A percentile compares a stretch with the other conserved stretches of the same genome.
These are phyloP conservation scores for Epichloe gansuensis DNA, from an alignment of 2,329 filamentous ascomycete species.

Conservation along the genomic window DNA sequence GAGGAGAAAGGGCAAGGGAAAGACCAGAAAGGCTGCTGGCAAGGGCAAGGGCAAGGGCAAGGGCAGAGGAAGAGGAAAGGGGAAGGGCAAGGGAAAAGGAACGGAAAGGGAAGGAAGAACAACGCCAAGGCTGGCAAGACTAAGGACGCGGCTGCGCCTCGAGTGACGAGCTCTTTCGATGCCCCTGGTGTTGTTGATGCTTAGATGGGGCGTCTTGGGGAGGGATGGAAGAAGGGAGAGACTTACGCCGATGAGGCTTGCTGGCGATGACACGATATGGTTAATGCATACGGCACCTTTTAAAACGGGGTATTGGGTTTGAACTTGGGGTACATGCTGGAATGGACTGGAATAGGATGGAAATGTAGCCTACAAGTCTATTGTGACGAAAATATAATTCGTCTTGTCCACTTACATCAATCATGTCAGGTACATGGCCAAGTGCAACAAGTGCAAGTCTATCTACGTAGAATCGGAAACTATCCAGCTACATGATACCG, in stretches of 20 bases:
- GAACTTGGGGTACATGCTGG: too few relatives aligned
- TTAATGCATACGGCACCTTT: too few relatives aligned
- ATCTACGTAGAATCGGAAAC: neutral
- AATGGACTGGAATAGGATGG: too few relatives aligned
- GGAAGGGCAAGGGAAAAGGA: neutral
- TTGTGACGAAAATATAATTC: neutral
- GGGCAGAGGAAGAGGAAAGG: neutral
- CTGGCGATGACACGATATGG: too few relatives aligned
- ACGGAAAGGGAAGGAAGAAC: neutral
- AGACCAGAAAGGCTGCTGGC: neutral
- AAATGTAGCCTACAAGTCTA: neutral
- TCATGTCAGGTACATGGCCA: too few relatives aligned
- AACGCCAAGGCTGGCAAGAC: neutral
- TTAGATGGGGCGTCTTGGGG: neutral
- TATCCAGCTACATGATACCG: too few relatives aligned
- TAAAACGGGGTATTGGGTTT: too few relatives aligned
- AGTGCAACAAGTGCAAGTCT: too few relatives aligned
- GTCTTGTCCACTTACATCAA: too few relatives aligned
- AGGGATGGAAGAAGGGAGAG: too few relatives aligned
- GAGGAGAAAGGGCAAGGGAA: neutral
- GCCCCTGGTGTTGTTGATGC: neutral
- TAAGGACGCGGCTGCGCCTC: neutral
- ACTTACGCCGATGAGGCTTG: too few relatives aligned
- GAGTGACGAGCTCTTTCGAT: neutral
- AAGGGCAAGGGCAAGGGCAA: neutral